Percentiles rank a stretch among this genome's conserved stretches.
These are phyloP conservation scores for Hysterangium stoloniferum DNA, from an alignment of 768 basidiomycete genomes.

Conservation along the genomic window DNA sequence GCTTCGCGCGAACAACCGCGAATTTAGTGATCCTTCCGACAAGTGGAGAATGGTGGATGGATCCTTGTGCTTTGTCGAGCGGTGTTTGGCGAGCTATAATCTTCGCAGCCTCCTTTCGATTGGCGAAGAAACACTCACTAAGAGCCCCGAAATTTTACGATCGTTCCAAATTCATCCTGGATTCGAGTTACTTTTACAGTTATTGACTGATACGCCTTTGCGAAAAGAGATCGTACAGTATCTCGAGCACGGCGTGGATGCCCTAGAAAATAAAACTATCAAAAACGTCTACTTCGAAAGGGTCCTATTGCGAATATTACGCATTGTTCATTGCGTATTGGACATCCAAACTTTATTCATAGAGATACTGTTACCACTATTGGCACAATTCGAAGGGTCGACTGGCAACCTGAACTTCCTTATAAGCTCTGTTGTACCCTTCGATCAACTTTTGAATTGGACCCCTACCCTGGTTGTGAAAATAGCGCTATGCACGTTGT, in stretches of 20 bases:
- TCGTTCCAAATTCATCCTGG: constrained; percentile 73
- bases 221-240: constrained; percentile 72
- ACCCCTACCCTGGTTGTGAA: constrained; percentile 67
- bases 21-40: constrained; percentile 68
- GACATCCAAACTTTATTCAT: constrained; percentile 86
- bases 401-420: constrained; percentile 21
- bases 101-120: constrained; percentile 60
- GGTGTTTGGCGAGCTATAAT: constrained; percentile 73
- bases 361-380: constrained; percentile 75
- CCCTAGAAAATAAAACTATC: constrained; percentile 53
- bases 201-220: constrained; percentile 65
- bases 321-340: constrained; percentile 73
- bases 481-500: constrained; percentile 71
- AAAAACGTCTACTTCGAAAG: constrained; percentile 58
- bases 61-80: constrained; percentile 79
- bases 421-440: constrained; percentile 37
- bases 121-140: constrained; percentile 45
- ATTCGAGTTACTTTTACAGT: constrained; percentile 72
- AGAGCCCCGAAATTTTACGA: constrained; percentile 40
- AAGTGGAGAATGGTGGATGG: constrained; percentile 83
- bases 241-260: constrained; percentile 71
- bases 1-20: constrained; percentile 32
- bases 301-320: constrained; percentile 72
- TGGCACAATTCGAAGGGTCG: constrained; percentile 54
- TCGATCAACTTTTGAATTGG: constrained; percentile 71